Evolutionary conservation across 768 basidiomycete genomes (phyloP), one percentile per base, ranked within the genome.

Genomic region (Clitopilus passeckerianus): DNA sequence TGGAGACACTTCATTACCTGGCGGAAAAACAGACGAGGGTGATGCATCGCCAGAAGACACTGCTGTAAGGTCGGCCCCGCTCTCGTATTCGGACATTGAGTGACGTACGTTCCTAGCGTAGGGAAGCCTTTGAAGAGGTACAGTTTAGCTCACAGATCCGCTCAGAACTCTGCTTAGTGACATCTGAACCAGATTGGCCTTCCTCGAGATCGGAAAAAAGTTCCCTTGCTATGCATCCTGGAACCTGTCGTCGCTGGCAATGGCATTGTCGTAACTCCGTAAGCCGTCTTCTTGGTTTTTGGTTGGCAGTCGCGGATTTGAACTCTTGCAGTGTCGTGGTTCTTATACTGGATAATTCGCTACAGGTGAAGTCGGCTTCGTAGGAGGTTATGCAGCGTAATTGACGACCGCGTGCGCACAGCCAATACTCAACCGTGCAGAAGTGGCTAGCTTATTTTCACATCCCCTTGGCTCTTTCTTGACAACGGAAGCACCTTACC

Each of bases 101-200:
- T 46, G 35, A 34, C 46, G 24, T 14, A 7, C 35, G 6, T 23
- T 14, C 58, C 0, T 57, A 94, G 93, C 75, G 94, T 57, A 80
- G 93, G 44, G 93, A 95, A 74, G 93, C 93, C 0, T 94, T 84
- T 60, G 94, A 96, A 72, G 94, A 96, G 83, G 94, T 93, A 58
- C 27, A 30, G 3, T 30, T 30, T 30, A 30, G 27, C 27, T 30
- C 27, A 30, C 7, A 30, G 27, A 30, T 30, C 27, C 27, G 27
- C 27, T 30, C 27, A 7, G 3, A 30, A 30, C 27, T 30, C 27
- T 30, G 27, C 27, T 30, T 30, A 30, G 27, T 7, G 27, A 7
- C 7, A 30, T 30, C 23, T 18, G 27, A 56, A 50, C 56, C 68
- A 95, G 93, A 88, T 95, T 46, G 93, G 93, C n/a, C 77, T 96